Percentiles rank a stretch among this genome's conserved stretches.
phyloP scores from a whole-genome alignment of 2,329 filamentous ascomycete species.

The Xenosphaeropsis pyriputrescens region DNA sequence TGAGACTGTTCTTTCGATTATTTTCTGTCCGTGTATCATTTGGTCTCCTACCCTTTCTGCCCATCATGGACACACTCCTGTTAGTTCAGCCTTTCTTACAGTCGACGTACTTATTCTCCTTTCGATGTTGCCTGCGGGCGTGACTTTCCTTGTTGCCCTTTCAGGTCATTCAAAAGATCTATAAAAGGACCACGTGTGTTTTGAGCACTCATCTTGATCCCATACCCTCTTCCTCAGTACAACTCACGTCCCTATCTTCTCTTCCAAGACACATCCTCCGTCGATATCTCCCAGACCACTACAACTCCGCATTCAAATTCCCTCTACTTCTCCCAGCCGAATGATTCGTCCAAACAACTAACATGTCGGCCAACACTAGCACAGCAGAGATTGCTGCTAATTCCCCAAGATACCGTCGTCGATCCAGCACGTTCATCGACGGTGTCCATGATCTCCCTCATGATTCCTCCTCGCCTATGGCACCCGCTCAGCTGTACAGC shows the following conservation, averaged over 20 bases:
- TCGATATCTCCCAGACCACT: not conserved
- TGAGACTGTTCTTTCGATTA: not conserved
- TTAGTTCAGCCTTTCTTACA: conserved; percentile 14
- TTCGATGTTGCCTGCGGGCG: no score
- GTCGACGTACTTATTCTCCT: no score
- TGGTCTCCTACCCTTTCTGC: conserved; percentile 1
- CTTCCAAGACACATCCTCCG: not conserved
- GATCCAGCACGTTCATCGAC: conserved; percentile 93
- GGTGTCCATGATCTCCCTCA: conserved; percentile 88
- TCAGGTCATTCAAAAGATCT: no score
- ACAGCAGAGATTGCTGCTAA: conserved; percentile 88
- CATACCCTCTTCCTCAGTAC: no score
- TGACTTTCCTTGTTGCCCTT: no score
- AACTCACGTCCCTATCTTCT: not conserved
- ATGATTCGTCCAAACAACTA: not conserved
- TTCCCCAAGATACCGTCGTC: conserved; percentile 76
- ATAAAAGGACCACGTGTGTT: no score
- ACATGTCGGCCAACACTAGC: conserved; percentile 24
- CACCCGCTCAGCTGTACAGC: conserved; percentile 92
- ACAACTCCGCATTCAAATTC: not conserved
- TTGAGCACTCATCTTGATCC: no score
- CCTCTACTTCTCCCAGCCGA: not conserved
- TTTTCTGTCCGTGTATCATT: not conserved
- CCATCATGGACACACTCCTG: conserved; percentile 31
- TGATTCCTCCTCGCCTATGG: conserved; percentile 52